Conservation (phyloP, 768 basidiomycete species). For the Mrakia hoshinonis region DNA sequence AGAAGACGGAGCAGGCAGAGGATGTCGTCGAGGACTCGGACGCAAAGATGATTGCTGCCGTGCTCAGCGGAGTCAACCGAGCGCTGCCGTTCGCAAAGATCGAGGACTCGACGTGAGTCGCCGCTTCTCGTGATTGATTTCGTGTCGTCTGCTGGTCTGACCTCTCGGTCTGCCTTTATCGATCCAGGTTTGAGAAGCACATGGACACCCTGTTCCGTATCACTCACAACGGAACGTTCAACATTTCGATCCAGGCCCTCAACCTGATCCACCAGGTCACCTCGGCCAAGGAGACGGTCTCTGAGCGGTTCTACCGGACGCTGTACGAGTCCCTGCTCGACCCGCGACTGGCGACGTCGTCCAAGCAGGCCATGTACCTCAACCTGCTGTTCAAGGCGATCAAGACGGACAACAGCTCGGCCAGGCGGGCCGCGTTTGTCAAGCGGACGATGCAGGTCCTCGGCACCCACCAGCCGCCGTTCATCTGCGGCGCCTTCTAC, state of each 20-base stretch:
- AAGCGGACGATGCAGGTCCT: constrained; percentile 75
- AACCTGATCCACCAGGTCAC: constrained; percentile 78
- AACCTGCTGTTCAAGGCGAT: constrained; percentile 86
- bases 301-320: constrained; percentile 54
- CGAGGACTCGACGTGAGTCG: constrained; percentile 44
- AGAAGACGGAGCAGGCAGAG: constrained; percentile 48
- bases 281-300: constrained; percentile 44
- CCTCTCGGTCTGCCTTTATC: not conserved
- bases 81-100: constrained; percentile 86
- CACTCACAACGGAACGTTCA: constrained; percentile 92
- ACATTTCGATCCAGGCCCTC: constrained; percentile 86
- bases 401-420: constrained; percentile 55
- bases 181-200: constrained; percentile 63
- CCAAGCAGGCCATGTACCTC: constrained; percentile 94
- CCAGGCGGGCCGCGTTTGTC: constrained; percentile 61
- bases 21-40: constrained; percentile 68
- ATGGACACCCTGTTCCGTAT: constrained; percentile 90
- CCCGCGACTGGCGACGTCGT: constrained; percentile 64
- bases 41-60: constrained; percentile 75
- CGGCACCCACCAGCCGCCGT: constrained; percentile 66
- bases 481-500: constrained; percentile 78
- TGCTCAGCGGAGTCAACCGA: constrained; percentile 88
- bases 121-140: not conserved
- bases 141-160: not conserved
- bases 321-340: constrained; percentile 87